phyloP scores from a whole-genome alignment of 257 asterid genomes.

The Rubia yunnanensis region DNA sequence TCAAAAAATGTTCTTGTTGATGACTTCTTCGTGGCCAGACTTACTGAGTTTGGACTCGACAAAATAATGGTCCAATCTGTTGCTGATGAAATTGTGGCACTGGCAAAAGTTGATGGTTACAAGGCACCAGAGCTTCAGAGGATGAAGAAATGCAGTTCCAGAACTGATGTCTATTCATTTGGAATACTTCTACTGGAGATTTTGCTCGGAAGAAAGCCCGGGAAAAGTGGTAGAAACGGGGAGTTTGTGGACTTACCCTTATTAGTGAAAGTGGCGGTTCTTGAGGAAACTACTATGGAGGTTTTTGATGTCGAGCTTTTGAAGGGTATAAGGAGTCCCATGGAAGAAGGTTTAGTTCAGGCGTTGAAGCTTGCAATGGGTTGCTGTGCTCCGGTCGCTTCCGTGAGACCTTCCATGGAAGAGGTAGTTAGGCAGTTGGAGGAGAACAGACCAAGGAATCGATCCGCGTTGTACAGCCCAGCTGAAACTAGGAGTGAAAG shows the following conservation, averaged over 20 bases:
- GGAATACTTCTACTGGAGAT: constrained; percentile 90
- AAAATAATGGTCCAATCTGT: constrained; percentile 72
- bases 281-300: constrained; percentile 98
- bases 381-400: constrained; percentile 87
- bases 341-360: constrained; percentile 97
- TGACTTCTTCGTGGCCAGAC: constrained; percentile 74
- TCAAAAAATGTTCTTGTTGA: constrained; percentile 82
- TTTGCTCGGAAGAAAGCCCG: constrained; percentile 68
- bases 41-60: constrained; percentile 86
- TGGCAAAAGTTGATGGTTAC: constrained; percentile 76
- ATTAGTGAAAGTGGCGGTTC: constrained; percentile 80
- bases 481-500: constrained; percentile 97
- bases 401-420: constrained; percentile 86
- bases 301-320: constrained; percentile 75
- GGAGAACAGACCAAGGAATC: constrained; percentile 91
- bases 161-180: constrained; percentile 81
- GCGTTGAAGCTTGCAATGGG: constrained; percentile 98
- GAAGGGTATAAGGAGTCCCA: constrained; percentile 76
- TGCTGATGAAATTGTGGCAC: constrained; percentile 73
- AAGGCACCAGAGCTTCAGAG: constrained; percentile 92
- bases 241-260: constrained; percentile 80
- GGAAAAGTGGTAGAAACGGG: constrained; percentile 51
- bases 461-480: constrained; percentile 94
- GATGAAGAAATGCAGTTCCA: constrained; percentile 81
- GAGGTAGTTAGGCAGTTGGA: constrained; percentile 93